A percentile compares a stretch with the other conserved stretches of the same genome.
phyloP scores from a whole-genome alignment of 2,329 filamentous ascomycete genomes.

The Cladosporium cucumerinum region DNA sequence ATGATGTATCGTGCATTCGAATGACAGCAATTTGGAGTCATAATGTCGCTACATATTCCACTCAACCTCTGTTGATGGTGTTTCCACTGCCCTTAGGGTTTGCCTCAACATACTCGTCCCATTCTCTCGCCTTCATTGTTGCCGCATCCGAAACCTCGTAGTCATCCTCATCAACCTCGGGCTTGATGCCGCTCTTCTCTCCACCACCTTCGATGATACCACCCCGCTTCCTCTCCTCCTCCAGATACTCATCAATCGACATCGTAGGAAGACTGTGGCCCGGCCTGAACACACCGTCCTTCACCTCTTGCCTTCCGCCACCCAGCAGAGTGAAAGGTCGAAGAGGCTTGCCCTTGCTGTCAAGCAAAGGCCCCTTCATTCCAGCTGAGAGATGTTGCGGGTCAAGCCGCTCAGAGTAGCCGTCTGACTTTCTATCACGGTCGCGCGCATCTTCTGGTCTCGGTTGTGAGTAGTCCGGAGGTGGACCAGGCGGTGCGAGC shows the following conservation, averaged over 20 bases:
- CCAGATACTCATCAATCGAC: slow-evolving; percentile 96
- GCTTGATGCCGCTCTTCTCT: slow-evolving; percentile 63
- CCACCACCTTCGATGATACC: slow-evolving; percentile 91
- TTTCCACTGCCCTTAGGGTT: slow-evolving; percentile 84
- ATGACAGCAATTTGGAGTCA: not conserved
- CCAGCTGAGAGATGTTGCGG: slow-evolving; percentile 51
- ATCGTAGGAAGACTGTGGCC: slow-evolving; percentile 95
- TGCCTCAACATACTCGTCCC: slow-evolving; percentile 91
- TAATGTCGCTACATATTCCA: not conserved
- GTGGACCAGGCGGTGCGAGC: slow-evolving; percentile 59
- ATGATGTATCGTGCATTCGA: not conserved
- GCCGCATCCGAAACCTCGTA: slow-evolving; percentile 81
- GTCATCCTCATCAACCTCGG: slow-evolving; percentile 85
- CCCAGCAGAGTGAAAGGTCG: slow-evolving; percentile 86
- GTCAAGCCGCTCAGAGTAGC: slow-evolving; percentile 74
- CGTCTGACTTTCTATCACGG: slow-evolving; percentile 48
- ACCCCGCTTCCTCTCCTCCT: slow-evolving; percentile 79
- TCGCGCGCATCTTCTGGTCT: slow-evolving; percentile 45
- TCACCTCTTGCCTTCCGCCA: slow-evolving; percentile 66
- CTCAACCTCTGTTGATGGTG: slow-evolving; percentile 71
- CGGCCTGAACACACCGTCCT: slow-evolving; percentile 78
- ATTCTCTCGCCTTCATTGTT: slow-evolving; percentile 87
- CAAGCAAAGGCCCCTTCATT: slow-evolving; percentile 65
- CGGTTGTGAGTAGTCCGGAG: slow-evolving; percentile 36
- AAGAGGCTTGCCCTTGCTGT: slow-evolving; percentile 75